Base-by-base conservation (phyloP, 768 basidiomycete species). In the Phlegmacium glaucopus region DNA sequence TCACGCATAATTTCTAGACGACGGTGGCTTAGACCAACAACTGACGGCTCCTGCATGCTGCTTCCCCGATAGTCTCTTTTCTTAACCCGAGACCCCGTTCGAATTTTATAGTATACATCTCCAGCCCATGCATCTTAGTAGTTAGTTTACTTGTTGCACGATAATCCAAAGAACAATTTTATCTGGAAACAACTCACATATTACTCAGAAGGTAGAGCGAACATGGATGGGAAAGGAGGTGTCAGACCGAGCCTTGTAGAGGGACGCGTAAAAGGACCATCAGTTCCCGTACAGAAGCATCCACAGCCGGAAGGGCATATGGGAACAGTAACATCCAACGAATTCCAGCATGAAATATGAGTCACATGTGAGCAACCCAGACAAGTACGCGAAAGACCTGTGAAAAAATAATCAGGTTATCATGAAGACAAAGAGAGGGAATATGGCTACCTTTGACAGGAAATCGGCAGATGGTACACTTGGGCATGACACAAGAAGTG, bases 391-490 rank as follows among this genome's bases (percentile, higher is more conserved):
- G 83, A 81, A 10, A 87, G 72, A 18, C 85, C 86, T 87, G 42
- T 10, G 16, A 35, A 43, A 29, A n/a, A 26, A 43, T 44, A 34
- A 39, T 52, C 11, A 36, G 42, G 39, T 36, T 39, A 48, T 32
- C 16, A 37, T 9, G n/a, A 29, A 12, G 3, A 4, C 15, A 3
- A 25, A 29, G 22, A 1, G 17, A 16, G 32, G 32, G 32, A 34
- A 11, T 11, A 61, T 72, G 9, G n/a, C n/a, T 52, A 81, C 90
- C 87, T 75, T 81, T 86, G 48, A 85, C 80, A 6, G 87, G 84
- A 26, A 91, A 75, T 40, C 87, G 76, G 61, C 90, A 91, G 13
- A 91, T 75, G 0, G 86, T 78, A 59, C 90, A 92, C 6, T 64
- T 65, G 2, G 81, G 69, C 61, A 72, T 73, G 4, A 65, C 67